Evolutionary conservation across 1,284 basidiomycete species (phyloP).

Genomic region (Ustilago xerochloae): DNA sequence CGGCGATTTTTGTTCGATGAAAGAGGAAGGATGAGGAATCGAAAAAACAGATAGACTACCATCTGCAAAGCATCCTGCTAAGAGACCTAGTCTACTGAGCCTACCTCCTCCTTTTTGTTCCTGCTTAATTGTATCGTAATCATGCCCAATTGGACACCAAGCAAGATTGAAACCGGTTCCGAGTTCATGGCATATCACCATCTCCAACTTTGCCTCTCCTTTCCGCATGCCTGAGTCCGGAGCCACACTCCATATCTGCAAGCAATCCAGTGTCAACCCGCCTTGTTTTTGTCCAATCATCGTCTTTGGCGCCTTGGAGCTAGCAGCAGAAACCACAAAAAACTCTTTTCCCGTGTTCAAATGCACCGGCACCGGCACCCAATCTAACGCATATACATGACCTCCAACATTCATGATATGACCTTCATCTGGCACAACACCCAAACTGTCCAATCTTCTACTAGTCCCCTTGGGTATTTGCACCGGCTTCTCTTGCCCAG

Average conservation of each 20-base stretch:
- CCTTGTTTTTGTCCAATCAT: constrained; percentile 24
- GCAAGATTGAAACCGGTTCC: constrained; percentile 35
- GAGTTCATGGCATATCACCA: constrained; percentile 36
- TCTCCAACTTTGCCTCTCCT: constrained; percentile 34
- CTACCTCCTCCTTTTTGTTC: not conserved
- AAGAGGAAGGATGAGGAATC: constrained; percentile 26
- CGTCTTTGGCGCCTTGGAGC: constrained; percentile 16
- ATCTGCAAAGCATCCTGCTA: constrained; percentile 50
- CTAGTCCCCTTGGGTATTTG: constrained; percentile 18
- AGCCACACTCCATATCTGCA: constrained; percentile 54
- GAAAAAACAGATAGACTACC: constrained; percentile 42
- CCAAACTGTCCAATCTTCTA: constrained; percentile 19
- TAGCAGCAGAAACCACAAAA: constrained; percentile 38
- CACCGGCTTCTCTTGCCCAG: constrained; percentile 20
- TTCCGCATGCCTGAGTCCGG: constrained; percentile 21
- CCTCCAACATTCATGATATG: constrained; percentile 48
- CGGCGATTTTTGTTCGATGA: not conserved
- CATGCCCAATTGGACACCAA: constrained; percentile 43
- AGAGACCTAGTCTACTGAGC: constrained; percentile 21
- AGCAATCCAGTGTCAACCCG: constrained; percentile 7
- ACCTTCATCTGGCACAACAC: constrained; percentile 37
- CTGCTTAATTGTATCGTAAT: constrained; percentile 1
- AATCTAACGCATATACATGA: constrained; percentile 51
- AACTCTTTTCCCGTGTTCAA: constrained; percentile 43
- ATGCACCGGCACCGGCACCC: constrained; percentile 46